Evolutionary conservation across 2,329 filamentous ascomycete genomes (phyloP), one percentile per base, ranked within the genome.

Genomic region (Coleophoma crateriformis): DNA sequence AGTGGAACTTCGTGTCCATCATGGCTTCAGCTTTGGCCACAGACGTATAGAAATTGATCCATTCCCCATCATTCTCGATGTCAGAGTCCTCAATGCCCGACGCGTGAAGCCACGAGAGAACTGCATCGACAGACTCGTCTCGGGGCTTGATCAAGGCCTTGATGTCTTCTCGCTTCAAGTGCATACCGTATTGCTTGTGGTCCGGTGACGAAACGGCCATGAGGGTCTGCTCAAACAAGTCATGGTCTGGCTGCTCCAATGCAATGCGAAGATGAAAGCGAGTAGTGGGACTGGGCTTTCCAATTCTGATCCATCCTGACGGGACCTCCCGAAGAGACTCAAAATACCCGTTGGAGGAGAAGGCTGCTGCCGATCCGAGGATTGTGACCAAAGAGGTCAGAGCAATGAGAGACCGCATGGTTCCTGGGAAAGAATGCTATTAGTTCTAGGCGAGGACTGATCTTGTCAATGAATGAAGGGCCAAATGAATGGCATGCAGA

Each of bases 61-160:
- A 82, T 58, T 82, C 78, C 56, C 74, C 75, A 44, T 77, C 73
- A 2, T 76, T 67, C 56, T 68, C 76, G 61, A 78, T 76, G 42
- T 62, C 61, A n/a, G 69, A 54, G 27, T 65, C 60, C 15, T 61
- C 57, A 35, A 83, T 70, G 44, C 72, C 77, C 59, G 78, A 72
- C 51, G 75, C 73, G 33, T 63, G 63, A 5, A 83, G 69, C 78
- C 78, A 82, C 42, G 76, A 71, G 44, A 76, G 71, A 15, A 82
- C 76, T 14, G 76, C 68, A 33, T 73, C 59, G 13, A 72, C 63
- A 0, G 78, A 75, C 56, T 80, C 69, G 3, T 76, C 68, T 7
- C 69, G 65, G 4, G 79, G 79, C 52, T 71, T 70, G 45, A 82
- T 66, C 19, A 82, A 67, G 48, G 74, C 68, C 37, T 76, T 68